Percentiles rank a stretch among this genome's conserved stretches.
These are phyloP conservation scores for Colletotrichum spaethianum DNA, from an alignment of 2,329 filamentous ascomycete genomes.

Conservation along the genomic window DNA sequence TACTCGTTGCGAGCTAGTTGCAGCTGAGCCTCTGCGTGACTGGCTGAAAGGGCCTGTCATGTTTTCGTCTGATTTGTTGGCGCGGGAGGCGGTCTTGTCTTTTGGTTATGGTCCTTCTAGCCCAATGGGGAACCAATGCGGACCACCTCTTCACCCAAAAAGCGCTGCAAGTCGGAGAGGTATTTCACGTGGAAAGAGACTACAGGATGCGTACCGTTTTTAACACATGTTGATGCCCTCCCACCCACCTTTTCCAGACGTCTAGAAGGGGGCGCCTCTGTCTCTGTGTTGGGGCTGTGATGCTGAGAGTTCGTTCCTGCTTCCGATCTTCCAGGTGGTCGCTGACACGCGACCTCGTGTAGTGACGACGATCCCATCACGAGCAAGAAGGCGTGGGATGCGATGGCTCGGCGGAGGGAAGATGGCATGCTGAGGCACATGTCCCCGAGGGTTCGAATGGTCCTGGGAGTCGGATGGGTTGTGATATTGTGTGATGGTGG, in stretches of 20 bases:
- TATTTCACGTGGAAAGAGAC: slow-evolving; percentile 33
- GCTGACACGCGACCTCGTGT: slow-evolving; percentile 37
- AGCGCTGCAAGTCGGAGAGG: neutral
- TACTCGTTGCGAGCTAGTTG: slow-evolving; percentile 20
- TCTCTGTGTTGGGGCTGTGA: slow-evolving; percentile 21
- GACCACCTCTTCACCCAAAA: slow-evolving; percentile 2
- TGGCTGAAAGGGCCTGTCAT: slow-evolving; percentile 20
- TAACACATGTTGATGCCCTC: slow-evolving; percentile 31
- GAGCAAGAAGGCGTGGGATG: slow-evolving; percentile 25
- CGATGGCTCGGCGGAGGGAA: slow-evolving; percentile 6
- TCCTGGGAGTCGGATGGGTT: slow-evolving; percentile 40
- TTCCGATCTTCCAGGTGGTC: slow-evolving; percentile 36
- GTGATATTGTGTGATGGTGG: slow-evolving; percentile 38
- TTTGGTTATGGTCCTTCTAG: slow-evolving; percentile 7
- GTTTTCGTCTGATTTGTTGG: slow-evolving; percentile 39
- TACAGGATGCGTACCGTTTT: neutral
- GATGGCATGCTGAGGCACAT: slow-evolving; percentile 30
- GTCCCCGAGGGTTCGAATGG: slow-evolving; percentile 28
- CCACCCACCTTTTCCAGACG: neutral
- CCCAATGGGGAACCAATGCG: slow-evolving; percentile 18
- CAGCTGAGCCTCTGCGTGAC: slow-evolving; percentile 28
- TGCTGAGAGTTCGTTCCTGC: slow-evolving; percentile 36
- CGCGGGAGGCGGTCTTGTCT: slow-evolving; percentile 29
- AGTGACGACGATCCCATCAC: slow-evolving; percentile 33
- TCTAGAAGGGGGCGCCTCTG: slow-evolving; percentile 12